phyloP scores from a whole-genome alignment of 352 stramenopile species.

The Globisporangium nunn region DNA sequence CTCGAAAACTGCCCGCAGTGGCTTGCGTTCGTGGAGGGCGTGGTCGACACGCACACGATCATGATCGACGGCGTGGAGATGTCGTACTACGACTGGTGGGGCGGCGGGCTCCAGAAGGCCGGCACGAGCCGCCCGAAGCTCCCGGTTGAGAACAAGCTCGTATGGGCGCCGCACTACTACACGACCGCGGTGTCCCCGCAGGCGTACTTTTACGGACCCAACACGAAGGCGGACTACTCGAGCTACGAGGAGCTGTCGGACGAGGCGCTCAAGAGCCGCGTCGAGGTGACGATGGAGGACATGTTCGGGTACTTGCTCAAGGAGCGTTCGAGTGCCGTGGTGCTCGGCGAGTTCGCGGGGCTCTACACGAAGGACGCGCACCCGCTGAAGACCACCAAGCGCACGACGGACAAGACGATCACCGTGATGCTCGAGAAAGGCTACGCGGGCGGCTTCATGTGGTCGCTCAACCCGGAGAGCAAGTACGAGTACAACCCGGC shows the following conservation, averaged over 20 bases:
- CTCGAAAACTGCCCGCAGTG: constrained; percentile 62
- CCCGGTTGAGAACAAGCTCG: constrained; percentile 61
- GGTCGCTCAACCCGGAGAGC: constrained; percentile 76
- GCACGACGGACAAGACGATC: constrained; percentile 66
- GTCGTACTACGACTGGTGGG: constrained; percentile 82
- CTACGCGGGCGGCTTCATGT: constrained; percentile 77
- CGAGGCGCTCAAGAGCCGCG: constrained; percentile 29
- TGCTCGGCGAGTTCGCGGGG: constrained; percentile 70
- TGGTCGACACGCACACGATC: constrained; percentile 39
- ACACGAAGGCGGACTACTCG: constrained; percentile 37
- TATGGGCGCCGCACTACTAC: constrained; percentile 82
- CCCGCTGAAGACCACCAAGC: constrained; percentile 61
- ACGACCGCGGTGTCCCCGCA: constrained; percentile 68
- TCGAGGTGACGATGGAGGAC: constrained; percentile 58
- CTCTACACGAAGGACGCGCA: constrained; percentile 66
- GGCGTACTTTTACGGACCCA: constrained; percentile 65
- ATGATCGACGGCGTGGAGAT: constrained; percentile 36
- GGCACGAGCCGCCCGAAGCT: constrained; percentile 37
- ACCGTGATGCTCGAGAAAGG: constrained; percentile 51
- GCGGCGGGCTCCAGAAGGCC: constrained; percentile 60
- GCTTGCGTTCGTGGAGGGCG: constrained; percentile 74
- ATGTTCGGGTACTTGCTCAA: constrained; percentile 74
- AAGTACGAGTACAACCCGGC: constrained; percentile 73
- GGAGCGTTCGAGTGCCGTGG: constrained; percentile 37
- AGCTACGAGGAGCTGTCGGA: constrained; percentile 58